These are phyloP conservation scores for Vitis hybrid DNA, from an alignment of 177 flowering plant species.

Conservation along the genomic window DNA sequence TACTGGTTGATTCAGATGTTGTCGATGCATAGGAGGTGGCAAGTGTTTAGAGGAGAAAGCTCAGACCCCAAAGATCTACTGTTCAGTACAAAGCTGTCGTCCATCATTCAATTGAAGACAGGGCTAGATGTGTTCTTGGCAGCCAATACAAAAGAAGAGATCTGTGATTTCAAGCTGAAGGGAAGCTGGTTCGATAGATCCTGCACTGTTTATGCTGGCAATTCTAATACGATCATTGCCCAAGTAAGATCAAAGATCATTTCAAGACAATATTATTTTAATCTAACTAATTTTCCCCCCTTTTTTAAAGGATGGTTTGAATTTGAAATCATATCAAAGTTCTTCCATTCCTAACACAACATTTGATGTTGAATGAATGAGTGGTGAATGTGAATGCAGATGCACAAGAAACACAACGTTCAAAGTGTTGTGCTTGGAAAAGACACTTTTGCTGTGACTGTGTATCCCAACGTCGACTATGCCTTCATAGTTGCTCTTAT, in stretches of 20 bases:
- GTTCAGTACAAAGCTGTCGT: conserved; percentile 46
- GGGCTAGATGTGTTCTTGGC: conserved; percentile 56
- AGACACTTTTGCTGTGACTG: conserved; percentile 53
- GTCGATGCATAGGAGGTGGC: conserved; percentile 54
- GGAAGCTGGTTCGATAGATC: conserved; percentile 54
- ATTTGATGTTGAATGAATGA: neutral
- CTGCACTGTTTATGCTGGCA: conserved; percentile 46
- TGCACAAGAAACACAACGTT: conserved; percentile 45
- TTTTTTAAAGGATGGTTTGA: neutral
- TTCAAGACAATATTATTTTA: too few species aligned
- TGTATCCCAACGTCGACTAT: conserved; percentile 58
- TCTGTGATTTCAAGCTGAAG: conserved; percentile 53
- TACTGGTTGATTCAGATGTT: conserved; percentile 25
- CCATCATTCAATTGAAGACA: conserved; percentile 46
- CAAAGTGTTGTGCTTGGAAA: conserved; percentile 47
- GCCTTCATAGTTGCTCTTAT: conserved; percentile 57
- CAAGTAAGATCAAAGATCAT: conserved; percentile 31
- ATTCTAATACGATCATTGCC: conserved; percentile 35
- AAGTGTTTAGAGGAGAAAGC: conserved; percentile 63
- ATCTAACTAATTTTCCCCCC: too few species aligned
- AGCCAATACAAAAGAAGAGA: conserved; percentile 30
- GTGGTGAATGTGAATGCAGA: conserved; percentile 28
- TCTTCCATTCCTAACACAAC: too few species aligned
- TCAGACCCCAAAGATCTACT: conserved; percentile 36
- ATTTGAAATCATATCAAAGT: too few species aligned